These are phyloP conservation scores for Lizonia empirigonia DNA, from an alignment of 2,329 filamentous ascomycete species.

Conservation along the genomic window DNA sequence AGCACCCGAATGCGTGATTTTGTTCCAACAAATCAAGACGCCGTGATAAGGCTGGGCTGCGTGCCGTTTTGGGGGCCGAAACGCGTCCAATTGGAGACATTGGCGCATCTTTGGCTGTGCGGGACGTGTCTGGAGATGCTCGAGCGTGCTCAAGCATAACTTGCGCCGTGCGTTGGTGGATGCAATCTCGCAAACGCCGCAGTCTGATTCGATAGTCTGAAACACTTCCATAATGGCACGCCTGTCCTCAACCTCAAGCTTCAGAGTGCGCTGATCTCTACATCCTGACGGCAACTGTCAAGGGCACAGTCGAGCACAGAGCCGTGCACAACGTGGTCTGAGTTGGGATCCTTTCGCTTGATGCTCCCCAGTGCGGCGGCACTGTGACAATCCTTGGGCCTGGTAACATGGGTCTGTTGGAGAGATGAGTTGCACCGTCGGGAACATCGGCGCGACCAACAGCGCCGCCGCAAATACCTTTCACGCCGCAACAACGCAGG, in stretches of 20 bases:
- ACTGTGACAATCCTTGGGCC: neutral
- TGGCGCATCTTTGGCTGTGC: conserved; percentile 7
- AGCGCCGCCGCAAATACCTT: conserved; percentile 1
- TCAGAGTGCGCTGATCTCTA: conserved; percentile 6
- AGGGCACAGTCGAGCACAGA: conserved; percentile 8
- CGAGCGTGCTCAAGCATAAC: conserved; percentile 11
- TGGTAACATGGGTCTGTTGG: neutral
- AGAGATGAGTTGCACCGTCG: conserved; percentile 3
- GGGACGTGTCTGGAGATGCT: conserved; percentile 6
- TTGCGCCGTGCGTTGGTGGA: conserved; percentile 5
- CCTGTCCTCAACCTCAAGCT: conserved; percentile 1
- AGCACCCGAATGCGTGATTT: conserved; percentile 6
- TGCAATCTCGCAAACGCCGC: conserved; percentile 12
- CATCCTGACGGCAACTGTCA: neutral
- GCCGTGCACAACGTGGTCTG: conserved; percentile 13
- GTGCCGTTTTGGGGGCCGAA: conserved; percentile 11
- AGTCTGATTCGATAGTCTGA: conserved; percentile 3
- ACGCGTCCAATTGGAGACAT: conserved; percentile 20
- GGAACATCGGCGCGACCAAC: conserved; percentile 2
- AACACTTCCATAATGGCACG: neutral
- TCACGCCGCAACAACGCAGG: conserved; percentile 2
- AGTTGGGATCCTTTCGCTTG: conserved; percentile 5
- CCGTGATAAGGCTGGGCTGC: conserved; percentile 11
- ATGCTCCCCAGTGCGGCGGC: conserved; percentile 2
- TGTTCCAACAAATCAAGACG: conserved; percentile 5